Evolutionary conservation across 2,329 filamentous ascomycete species (phyloP).

Genomic region (Alternaria brassicae): DNA sequence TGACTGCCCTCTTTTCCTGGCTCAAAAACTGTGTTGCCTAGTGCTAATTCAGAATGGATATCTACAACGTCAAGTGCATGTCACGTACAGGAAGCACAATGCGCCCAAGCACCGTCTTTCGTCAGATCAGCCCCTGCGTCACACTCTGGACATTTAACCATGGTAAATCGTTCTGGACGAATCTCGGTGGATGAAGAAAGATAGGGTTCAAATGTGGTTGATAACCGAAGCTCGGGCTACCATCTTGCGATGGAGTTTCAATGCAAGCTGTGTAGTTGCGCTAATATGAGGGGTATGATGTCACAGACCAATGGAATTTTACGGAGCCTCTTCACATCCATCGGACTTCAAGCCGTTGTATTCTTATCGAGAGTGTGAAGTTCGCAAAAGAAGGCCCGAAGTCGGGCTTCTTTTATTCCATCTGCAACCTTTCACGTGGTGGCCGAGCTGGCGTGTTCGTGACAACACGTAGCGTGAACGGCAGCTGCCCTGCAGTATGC

Average conservation of each 20-base stretch:
- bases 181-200: background rate
- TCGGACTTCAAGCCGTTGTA: background rate
- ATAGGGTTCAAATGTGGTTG: background rate
- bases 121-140: constrained; percentile 38
- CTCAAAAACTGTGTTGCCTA: constrained; percentile 35
- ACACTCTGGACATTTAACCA: constrained; percentile 41
- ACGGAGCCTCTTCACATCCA: background rate
- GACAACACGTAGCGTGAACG: background rate
- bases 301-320: constrained; percentile 16
- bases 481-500: background rate
- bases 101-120: constrained; percentile 39
- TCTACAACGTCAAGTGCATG: background rate
- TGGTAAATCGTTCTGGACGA: constrained; percentile 5
- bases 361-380: background rate
- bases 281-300: constrained; percentile 22
- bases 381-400: background rate
- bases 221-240: background rate
- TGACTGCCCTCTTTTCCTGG: constrained; percentile 38
- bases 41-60: background rate
- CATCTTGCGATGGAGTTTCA: constrained; percentile 4
- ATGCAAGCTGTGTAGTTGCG: background rate
- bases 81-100: constrained; percentile 39
- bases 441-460: background rate
- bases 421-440: background rate
- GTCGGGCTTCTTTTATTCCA: background rate